Percentiles rank a stretch among this genome's conserved stretches.
phyloP scores from a whole-genome alignment of 371 early-diverging fungal species.

The Mucor indicus region DNA sequence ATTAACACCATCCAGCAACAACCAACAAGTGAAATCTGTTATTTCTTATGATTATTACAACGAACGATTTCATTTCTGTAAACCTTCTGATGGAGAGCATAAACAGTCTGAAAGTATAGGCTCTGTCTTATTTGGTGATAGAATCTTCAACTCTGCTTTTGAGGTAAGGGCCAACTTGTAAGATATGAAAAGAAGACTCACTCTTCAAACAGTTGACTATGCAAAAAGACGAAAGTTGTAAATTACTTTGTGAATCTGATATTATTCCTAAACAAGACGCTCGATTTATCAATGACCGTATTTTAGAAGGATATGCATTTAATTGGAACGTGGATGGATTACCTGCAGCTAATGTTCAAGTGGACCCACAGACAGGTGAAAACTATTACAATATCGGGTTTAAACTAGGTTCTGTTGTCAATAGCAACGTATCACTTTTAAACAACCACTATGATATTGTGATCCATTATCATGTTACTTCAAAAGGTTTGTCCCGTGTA shows the following conservation, averaged over 20 bases:
- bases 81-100: constrained; percentile 61
- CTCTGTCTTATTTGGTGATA: constrained; percentile 91
- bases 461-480: constrained; percentile 76
- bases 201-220: constrained; percentile 15
- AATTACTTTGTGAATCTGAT: constrained; percentile 58
- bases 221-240: constrained; percentile 49
- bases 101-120: constrained; percentile 84
- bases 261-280: constrained; percentile 70
- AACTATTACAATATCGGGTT: constrained; percentile 78
- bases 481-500: constrained; percentile 63
- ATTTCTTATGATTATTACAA: constrained; percentile 89
- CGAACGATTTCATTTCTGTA: constrained; percentile 84
- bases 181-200: background rate
- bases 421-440: background rate
- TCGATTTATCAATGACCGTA: constrained; percentile 79
- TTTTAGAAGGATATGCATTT: constrained; percentile 75
- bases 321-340: constrained; percentile 90
- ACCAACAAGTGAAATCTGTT: constrained; percentile 59
- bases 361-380: constrained; percentile 54
- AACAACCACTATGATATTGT: constrained; percentile 90
- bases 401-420: constrained; percentile 49
- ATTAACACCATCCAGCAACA: constrained; percentile 67
- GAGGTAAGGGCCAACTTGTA: constrained; percentile 44
- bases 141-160: constrained; percentile 84
- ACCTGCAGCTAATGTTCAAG: constrained; percentile 73